Percentiles rank a stretch among this genome's conserved stretches.
phyloP scores from a whole-genome alignment of 306 rosid genomes.

The Notholithocarpus densiflorus region DNA sequence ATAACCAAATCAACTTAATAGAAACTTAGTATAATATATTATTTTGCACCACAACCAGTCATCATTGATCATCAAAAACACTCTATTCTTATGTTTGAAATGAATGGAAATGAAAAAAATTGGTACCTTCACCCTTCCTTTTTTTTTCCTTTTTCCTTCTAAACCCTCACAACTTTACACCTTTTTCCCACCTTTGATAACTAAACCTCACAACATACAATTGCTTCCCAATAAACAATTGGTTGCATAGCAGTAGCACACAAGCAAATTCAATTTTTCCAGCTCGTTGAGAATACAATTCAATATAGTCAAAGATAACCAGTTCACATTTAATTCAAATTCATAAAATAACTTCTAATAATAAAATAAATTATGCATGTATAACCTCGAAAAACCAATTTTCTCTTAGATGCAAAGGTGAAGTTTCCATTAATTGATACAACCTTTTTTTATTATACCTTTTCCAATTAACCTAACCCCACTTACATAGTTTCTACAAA shows the following conservation, averaged over 20 bases:
- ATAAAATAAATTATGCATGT: not conserved
- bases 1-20: conserved; percentile 29
- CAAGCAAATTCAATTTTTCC: not conserved
- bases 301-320: not conserved
- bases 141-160: not conserved
- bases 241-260: not conserved
- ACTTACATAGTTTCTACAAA: too few relatives aligned
- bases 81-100: not conserved
- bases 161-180: not conserved
- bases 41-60: not conserved
- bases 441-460: not conserved
- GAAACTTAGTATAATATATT: conserved; percentile 7
- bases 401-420: not conserved
- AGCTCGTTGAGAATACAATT: not conserved
- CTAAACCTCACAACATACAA: not conserved
- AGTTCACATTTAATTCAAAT: not conserved
- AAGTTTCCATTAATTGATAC: not conserved
- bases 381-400: not conserved
- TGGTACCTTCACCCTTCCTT: not conserved
- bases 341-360: not conserved
- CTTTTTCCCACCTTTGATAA: not conserved
- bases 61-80: not conserved
- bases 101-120: not conserved
- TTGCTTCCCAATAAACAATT: not conserved
- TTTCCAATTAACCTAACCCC: too few relatives aligned